phyloP scores from a whole-genome alignment of 371 early-diverging fungal species.

The Dichotomocladium elegans region DNA sequence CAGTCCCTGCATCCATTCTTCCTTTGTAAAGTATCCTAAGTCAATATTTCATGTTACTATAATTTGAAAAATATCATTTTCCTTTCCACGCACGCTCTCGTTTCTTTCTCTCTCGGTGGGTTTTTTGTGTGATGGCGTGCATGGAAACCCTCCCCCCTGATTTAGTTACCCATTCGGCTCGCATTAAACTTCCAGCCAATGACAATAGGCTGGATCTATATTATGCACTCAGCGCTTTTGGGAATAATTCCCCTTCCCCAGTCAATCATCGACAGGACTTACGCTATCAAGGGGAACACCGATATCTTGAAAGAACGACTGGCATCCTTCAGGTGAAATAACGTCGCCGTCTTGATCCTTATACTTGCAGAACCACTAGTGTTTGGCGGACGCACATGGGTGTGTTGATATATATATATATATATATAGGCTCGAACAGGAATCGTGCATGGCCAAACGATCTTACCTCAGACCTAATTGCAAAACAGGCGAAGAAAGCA shows the following conservation, averaged over 20 bases:
- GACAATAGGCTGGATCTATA: slow-evolving; percentile 24
- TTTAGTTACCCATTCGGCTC: slow-evolving; percentile 26
- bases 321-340: slow-evolving; percentile 34
- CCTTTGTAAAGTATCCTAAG: slow-evolving; percentile 19
- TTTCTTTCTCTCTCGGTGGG: too few species aligned
- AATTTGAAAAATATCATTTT: too few species aligned
- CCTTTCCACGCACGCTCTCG: too few species aligned
- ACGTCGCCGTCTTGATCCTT: slow-evolving; percentile 18
- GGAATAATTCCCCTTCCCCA: background rate
- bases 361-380: slow-evolving; percentile 30
- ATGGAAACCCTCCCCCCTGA: too few species aligned
- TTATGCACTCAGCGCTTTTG: background rate
- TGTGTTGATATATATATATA: too few species aligned
- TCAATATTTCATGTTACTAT: too few species aligned
- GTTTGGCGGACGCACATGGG: too few species aligned
- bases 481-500: too few species aligned
- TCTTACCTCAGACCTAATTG: too few species aligned
- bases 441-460: too few species aligned
- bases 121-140: too few species aligned
- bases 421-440: too few species aligned
- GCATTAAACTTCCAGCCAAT: slow-evolving; percentile 37
- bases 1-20: slow-evolving; percentile 14
- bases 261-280: slow-evolving; percentile 2
- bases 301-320: slow-evolving; percentile 29
- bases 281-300: slow-evolving; percentile 31